Evolutionary conservation across 495 filamentous ascomycete species (phyloP).

Genomic region (Jackrogersella multiformis): DNA sequence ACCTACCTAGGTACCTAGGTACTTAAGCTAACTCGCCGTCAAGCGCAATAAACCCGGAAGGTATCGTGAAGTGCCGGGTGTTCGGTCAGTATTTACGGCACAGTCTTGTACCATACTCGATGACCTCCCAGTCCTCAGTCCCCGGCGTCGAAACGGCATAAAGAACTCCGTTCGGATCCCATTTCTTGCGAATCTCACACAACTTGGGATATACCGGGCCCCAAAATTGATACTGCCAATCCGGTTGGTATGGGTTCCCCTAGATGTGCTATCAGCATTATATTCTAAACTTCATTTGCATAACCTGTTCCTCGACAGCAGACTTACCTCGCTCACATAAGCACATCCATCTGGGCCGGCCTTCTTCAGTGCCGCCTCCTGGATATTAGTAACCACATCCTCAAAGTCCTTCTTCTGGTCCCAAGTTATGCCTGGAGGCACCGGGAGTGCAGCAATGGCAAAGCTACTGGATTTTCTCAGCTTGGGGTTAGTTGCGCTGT

Average conservation of each 20-base stretch:
- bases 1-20: too few relatives aligned
- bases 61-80: too few relatives aligned
- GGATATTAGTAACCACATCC: slow-evolving; percentile 51
- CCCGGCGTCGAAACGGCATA: slow-evolving; percentile 56
- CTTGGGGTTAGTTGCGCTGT: slow-evolving; percentile 51
- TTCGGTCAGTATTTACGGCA: slow-evolving; percentile 47
- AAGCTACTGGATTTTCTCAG: slow-evolving; percentile 60
- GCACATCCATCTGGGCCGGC: slow-evolving; percentile 53
- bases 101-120: slow-evolving; percentile 54
- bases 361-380: slow-evolving; percentile 57
- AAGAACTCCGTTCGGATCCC: slow-evolving; percentile 66
- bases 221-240: slow-evolving; percentile 67
- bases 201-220: slow-evolving; percentile 60
- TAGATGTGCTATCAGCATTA: slow-evolving; percentile 27
- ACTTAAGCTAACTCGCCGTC: neutral
- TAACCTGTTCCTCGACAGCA: neutral
- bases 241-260: slow-evolving; percentile 62
- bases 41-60: too few relatives aligned
- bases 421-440: slow-evolving; percentile 47
- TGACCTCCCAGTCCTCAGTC: slow-evolving; percentile 57
- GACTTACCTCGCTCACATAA: slow-evolving; percentile 56
- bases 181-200: slow-evolving; percentile 61
- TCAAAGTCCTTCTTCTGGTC: slow-evolving; percentile 51
- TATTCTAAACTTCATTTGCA: neutral
- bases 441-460: slow-evolving; percentile 54